Conservation (phyloP, 176 grass and related monocot species). For the Echinochloa phyllopogon region DNA sequence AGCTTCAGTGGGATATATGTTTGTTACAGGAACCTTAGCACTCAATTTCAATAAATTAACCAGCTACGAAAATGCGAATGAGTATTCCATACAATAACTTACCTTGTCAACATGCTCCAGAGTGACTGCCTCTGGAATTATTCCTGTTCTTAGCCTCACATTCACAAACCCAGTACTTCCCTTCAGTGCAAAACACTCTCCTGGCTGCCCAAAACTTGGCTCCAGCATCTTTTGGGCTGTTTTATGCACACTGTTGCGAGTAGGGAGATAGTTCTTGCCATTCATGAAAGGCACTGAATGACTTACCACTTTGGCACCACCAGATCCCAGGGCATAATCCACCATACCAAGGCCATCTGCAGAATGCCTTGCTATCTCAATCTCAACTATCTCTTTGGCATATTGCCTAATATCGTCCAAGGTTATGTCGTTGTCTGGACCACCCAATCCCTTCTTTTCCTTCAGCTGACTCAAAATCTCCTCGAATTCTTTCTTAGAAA, state of each 20-base stretch:
- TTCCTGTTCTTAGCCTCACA: constrained; percentile 72
- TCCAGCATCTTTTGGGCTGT: constrained; percentile 81
- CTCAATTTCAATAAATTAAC: neutral
- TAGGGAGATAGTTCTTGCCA: constrained; percentile 26
- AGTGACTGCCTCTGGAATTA: constrained; percentile 74
- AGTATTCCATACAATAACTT: constrained; percentile 10
- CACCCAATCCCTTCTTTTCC: constrained; percentile 55
- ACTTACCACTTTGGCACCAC: constrained; percentile 74
- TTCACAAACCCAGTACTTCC: constrained; percentile 86
- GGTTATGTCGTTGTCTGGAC: constrained; percentile 41
- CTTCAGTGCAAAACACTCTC: constrained; percentile 87
- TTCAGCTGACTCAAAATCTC: constrained; percentile 64
- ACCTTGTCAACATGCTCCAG: constrained; percentile 96
- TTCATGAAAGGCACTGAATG: constrained; percentile 71
- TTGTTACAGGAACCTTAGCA: neutral
- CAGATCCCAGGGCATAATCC: constrained; percentile 86
- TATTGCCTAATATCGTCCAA: constrained; percentile 80
- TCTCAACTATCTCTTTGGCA: constrained; percentile 87
- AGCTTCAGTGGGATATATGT: neutral
- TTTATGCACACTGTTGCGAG: constrained; percentile 37
- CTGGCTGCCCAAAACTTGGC: constrained; percentile 97
- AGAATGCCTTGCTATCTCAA: constrained; percentile 86
- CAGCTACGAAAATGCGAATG: constrained; percentile 6
- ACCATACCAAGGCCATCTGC: constrained; percentile 96
- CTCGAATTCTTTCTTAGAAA: constrained; percentile 84